Base-by-base conservation (phyloP, 805 yeast genomes). In the Cyberlindnera xishuangbannaensis region DNA sequence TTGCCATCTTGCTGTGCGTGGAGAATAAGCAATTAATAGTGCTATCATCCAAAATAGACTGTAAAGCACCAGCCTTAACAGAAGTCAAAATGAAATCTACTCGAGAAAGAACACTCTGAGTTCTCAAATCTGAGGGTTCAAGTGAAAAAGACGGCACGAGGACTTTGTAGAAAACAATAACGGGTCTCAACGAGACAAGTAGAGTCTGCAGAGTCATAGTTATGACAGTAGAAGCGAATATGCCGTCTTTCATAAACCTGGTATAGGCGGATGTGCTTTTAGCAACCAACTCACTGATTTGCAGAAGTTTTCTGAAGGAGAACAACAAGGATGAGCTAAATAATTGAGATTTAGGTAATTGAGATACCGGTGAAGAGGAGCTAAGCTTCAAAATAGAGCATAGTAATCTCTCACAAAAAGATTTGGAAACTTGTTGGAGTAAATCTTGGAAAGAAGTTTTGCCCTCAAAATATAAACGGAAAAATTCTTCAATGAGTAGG, bases 151-250 rank as follows among this genome's bases (percentile, higher is more conserved):
- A 32, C 6, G 53, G 47, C 14, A 33, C 29, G 11, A 48, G 24
- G 9, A 45, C 30, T 25, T 50, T 51, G 28, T 30, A 33, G n/a
- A 51, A 31, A 7, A 51, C 33, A 6, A 43, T 43, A n/a, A 50
- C 20, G 5, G 25, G 31, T 37, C 55, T 44, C 5, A 51, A 12
- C 22, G 47, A 45, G 5, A 40, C 40, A n/a, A 41, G 29, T 16
- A 51, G 9, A 4, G 43, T 18, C 2, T 26, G 31, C 7, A 43
- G 35, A 6, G 40, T 24, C 37, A 41, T 26, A 2, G 36, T 27
- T 13, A 36, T 28, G 10, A 39, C 21, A 9, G 27, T 17, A 5
- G 13, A 7, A 8, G 46, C 43, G 21, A 37, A 39, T 2, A 15
- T 18, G 15, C 38, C 43, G 18, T 36, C 31, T 1, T 10, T 7